These are phyloP conservation scores for Pichia deserticola DNA, from an alignment of 805 yeast genomes.

Conservation along the genomic window DNA sequence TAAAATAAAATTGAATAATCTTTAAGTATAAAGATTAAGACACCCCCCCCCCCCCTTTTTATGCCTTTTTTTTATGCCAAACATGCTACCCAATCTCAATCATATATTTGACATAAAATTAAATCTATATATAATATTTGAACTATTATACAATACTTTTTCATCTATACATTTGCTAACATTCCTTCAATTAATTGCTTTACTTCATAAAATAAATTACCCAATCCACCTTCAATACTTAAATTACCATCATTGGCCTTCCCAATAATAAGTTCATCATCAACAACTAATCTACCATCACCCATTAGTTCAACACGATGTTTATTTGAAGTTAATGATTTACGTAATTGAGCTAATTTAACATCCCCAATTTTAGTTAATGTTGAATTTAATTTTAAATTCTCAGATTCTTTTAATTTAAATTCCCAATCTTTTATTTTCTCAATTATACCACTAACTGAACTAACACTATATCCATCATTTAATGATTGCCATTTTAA, in stretches of 20 bases:
- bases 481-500: slow-evolving; percentile 80
- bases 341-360: slow-evolving; percentile 70
- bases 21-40: too few species aligned
- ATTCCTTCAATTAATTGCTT: slow-evolving; percentile 62
- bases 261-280: slow-evolving; percentile 64
- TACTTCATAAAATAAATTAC: slow-evolving; percentile 65
- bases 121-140: too few species aligned
- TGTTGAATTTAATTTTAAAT: not conserved
- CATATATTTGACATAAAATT: too few species aligned
- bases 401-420: slow-evolving; percentile 3
- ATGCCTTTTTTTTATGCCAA: too few species aligned
- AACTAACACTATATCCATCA: slow-evolving; percentile 77
- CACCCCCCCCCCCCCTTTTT: too few species aligned
- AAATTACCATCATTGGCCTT: slow-evolving; percentile 78
- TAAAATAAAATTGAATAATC: too few species aligned
- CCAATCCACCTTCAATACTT: slow-evolving; percentile 63
- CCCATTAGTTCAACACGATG: slow-evolving; percentile 83
- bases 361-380: slow-evolving; percentile 66
- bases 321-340: slow-evolving; percentile 47
- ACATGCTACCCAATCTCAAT: not conserved
- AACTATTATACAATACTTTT: too few species aligned
- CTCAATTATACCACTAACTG: slow-evolving; percentile 60
- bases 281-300: slow-evolving; percentile 86
- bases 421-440: slow-evolving; percentile 13
- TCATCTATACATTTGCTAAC: slow-evolving; percentile 58